Evolutionary conservation across 2,329 filamentous ascomycete species (phyloP), one percentile per base, ranked within the genome.

Genomic region (Paraphoma sp.): DNA sequence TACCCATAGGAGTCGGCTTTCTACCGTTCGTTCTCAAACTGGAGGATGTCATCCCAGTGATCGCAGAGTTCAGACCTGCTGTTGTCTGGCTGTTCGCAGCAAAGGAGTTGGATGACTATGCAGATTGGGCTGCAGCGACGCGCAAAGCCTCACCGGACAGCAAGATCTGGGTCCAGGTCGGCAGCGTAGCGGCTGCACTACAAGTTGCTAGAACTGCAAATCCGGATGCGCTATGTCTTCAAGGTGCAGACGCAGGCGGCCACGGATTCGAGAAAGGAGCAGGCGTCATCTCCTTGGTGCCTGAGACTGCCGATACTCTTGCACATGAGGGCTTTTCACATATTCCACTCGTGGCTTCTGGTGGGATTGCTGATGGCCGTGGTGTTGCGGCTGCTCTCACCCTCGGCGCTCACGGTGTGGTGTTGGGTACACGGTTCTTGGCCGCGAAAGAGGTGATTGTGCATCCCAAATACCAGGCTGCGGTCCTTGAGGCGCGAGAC

Each of bases 71-170:
- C 69, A 77, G 76, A 1, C 87, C 87, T 0, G 82, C 81, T 0
- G 87, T 86, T 0, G 78, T 89, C 1, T 91, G 88, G 88, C 79
- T 91, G 6, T 90, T 90, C 65, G 89, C 87, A 1, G 86, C 87
- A 1, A 75, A 78, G 5, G 70, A 80, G 23, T 31, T 76, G 23
- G 69, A 78, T 17, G 75, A 79, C 18, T 73, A 76, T 55, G 60
- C 54, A n/a, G 69, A 23, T 30, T 80, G 71, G 76, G 71, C 72
- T 29, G 61, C 50, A 8, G 75, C 67, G 8, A 62, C 75, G n/a
- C 70, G 77, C 18, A 57, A 62, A 1, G 59, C 72, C 67, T 73
- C 36, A 73, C 67, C 72, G 51, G 47, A 56, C 6, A 83, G 54
- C 16, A 78, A 79, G 56, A 81, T 88, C 2, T 86, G 87, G 71